phyloP scores from a whole-genome alignment of 1,284 basidiomycete genomes.

The Heterobasidion annosum region DNA sequence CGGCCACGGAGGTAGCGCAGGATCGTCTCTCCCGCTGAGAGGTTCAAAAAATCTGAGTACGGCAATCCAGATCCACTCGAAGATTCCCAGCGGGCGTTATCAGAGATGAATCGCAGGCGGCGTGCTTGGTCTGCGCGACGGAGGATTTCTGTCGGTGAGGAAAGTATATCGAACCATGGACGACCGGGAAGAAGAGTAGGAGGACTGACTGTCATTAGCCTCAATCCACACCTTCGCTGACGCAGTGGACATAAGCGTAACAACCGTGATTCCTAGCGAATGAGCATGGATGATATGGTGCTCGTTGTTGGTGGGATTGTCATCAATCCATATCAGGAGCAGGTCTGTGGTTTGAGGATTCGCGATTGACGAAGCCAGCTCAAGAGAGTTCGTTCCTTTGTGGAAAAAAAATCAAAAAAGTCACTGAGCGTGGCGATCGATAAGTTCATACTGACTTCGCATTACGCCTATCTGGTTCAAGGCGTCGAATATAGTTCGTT shows the following conservation, averaged over 20 bases:
- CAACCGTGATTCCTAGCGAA: conserved; percentile 2
- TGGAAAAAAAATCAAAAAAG: background rate
- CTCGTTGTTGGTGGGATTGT: conserved; percentile 4
- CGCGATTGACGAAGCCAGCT: background rate
- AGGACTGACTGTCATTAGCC: conserved; percentile 7
- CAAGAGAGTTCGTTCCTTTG: background rate
- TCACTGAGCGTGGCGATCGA: background rate
- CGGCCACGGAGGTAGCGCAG: conserved; percentile 11
- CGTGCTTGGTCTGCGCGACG: background rate
- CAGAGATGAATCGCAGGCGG: conserved; percentile 10
- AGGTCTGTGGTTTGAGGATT: background rate
- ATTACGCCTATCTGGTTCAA: background rate
- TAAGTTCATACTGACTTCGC: background rate
- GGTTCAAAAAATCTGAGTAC: conserved; percentile 3
- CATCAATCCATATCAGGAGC: conserved; percentile 10
- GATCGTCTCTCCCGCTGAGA: conserved; percentile 10
- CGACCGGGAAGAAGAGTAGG: background rate
- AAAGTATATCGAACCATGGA: background rate
- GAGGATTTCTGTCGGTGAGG: background rate
- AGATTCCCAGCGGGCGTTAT: conserved; percentile 8
- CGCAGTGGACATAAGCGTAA: conserved; percentile 8
- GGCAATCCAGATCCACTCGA: no score
- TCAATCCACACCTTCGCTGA: conserved; percentile 10
- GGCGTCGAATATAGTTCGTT: background rate
- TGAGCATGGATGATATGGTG: conserved; percentile 2